Percentiles rank a stretch among this genome's conserved stretches.
These are phyloP conservation scores for Phytophthora uliginosa DNA, from an alignment of 352 stramenopile species.

Conservation along the genomic window DNA sequence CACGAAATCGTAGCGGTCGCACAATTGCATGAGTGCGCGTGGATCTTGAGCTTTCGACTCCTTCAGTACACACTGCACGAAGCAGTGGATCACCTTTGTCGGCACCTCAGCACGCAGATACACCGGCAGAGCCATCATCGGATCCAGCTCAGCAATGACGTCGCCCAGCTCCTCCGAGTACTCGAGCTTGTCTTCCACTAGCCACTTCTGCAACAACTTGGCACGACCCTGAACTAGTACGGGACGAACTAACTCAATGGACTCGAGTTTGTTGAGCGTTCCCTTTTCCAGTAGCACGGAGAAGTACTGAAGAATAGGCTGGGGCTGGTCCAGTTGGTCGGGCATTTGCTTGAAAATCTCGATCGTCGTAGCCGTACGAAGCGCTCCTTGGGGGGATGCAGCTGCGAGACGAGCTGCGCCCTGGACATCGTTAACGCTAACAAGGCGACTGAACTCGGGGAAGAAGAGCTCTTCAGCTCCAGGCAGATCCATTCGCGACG, in stretches of 20 bases:
- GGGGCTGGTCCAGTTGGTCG: conserved; percentile 94
- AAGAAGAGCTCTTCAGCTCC: conserved; percentile 98
- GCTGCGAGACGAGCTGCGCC: conserved; percentile 86
- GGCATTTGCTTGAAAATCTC: conserved; percentile 98
- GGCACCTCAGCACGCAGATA: conserved; percentile 97
- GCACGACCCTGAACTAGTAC: conserved; percentile 97
- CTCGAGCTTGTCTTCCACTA: conserved; percentile 99
- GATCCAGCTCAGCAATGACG: conserved; percentile 94
- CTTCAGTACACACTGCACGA: conserved; percentile 98
- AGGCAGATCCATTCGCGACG: conserved; percentile 95
- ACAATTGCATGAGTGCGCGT: conserved; percentile 98
- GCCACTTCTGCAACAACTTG: conserved; percentile 99
- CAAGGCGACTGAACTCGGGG: conserved; percentile 97
- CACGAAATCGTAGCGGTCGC: conserved; percentile 98
- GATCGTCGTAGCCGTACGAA: conserved; percentile 98
- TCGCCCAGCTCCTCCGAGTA: conserved; percentile 98
- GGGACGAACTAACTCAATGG: conserved; percentile 97
- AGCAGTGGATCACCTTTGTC: conserved; percentile 99
- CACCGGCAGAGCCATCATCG: conserved; percentile 97
- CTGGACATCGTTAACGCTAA: conserved; percentile 75
- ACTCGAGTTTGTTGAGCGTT: conserved; percentile 99
- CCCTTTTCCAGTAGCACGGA: conserved; percentile 97
- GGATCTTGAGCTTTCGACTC: conserved; percentile 98
- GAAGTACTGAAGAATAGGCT: conserved; percentile 99
- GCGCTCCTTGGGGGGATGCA: conserved; percentile 82